phyloP scores from a whole-genome alignment of 2,329 filamentous ascomycete species.

The Septoria petroselini region DNA sequence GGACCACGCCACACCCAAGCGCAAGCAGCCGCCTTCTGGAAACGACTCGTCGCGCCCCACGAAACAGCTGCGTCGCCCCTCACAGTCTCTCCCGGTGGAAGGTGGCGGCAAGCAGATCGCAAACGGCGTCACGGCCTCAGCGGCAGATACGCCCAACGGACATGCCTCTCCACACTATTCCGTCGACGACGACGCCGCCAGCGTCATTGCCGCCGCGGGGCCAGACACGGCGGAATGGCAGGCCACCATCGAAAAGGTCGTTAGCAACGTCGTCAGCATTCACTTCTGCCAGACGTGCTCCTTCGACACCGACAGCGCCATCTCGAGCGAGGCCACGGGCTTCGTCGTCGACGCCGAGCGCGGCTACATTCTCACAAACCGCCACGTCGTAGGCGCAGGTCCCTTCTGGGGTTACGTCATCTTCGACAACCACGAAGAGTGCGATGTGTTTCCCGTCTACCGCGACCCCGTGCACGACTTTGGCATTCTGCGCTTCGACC shows the following conservation, averaged over 20 bases:
- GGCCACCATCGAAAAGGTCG: constrained; percentile 87
- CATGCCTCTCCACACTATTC: constrained; percentile 42
- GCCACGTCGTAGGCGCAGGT: constrained; percentile 87
- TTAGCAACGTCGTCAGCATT: constrained; percentile 96
- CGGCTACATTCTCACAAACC: constrained; percentile 62
- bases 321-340: constrained; percentile 92
- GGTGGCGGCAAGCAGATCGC: constrained; percentile 24
- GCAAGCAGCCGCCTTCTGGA: constrained; percentile 38
- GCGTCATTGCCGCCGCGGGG: constrained; percentile 47
- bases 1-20: constrained; percentile 35
- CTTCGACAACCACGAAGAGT: constrained; percentile 96
- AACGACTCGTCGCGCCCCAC: constrained; percentile 34
- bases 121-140: constrained; percentile 34
- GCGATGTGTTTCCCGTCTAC: constrained; percentile 94
- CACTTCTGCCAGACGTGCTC: constrained; percentile 97
- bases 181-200: constrained; percentile 45
- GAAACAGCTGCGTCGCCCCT: constrained; percentile 37
- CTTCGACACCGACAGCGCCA: constrained; percentile 93
- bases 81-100: constrained; percentile 24
- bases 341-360: constrained; percentile 95
- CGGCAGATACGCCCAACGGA: constrained; percentile 37
- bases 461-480: constrained; percentile 98
- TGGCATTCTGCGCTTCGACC: constrained; percentile 93
- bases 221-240: constrained; percentile 84
- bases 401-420: constrained; percentile 98